Conservation (phyloP, 2,329 filamentous ascomycete genomes). For the Xylariaceae sp. region DNA sequence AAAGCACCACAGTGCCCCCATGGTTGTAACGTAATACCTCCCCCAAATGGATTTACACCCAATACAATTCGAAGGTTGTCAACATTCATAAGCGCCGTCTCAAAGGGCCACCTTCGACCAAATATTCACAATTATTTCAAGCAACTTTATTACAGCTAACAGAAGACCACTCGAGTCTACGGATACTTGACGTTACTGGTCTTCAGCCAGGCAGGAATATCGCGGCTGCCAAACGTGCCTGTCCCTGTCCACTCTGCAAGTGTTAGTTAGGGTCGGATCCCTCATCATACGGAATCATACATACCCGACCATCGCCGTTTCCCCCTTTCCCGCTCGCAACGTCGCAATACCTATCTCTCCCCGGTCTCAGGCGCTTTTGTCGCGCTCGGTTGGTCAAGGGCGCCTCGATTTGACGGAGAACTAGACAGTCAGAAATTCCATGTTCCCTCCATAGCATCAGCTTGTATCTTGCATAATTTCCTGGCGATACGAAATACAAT, state of each 20-base stretch:
- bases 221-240: too few relatives aligned
- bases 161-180: background rate
- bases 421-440: too few relatives aligned
- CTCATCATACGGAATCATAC: too few relatives aligned
- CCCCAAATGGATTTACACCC: background rate
- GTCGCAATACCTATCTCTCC: background rate
- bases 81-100: background rate
- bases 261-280: background rate
- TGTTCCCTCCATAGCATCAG: too few relatives aligned
- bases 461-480: background rate
- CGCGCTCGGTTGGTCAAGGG: background rate
- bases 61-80: background rate
- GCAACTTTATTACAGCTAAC: background rate
- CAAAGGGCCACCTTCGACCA: background rate
- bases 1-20: background rate
- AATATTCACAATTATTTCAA: background rate
- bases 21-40: background rate
- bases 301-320: background rate
- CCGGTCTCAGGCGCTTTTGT: background rate
- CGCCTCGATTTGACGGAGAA: slow-evolving; percentile 1
- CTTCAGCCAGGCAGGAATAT: too few relatives aligned
- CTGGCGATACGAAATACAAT: background rate
- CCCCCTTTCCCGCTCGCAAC: too few relatives aligned
- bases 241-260: too few relatives aligned
- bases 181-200: background rate